Evolutionary conservation across 2,329 filamentous ascomycete species (phyloP).

Genomic region (Calonectria pauciramosa): DNA sequence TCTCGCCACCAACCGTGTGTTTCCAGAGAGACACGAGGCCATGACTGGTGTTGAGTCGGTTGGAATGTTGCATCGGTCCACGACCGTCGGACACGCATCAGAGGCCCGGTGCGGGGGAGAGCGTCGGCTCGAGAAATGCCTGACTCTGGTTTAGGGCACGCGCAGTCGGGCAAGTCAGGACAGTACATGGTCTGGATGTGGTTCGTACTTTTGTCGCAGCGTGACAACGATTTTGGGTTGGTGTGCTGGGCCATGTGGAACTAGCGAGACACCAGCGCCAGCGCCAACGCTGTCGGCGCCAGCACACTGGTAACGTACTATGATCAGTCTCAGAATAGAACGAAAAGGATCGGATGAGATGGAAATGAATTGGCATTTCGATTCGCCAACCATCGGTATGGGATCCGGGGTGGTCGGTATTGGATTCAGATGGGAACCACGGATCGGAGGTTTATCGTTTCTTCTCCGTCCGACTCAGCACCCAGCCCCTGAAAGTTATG

Average conservation of each 20-base stretch:
- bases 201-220: neutral
- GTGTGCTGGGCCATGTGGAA: slow-evolving; percentile 10
- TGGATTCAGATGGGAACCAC: slow-evolving; percentile 17
- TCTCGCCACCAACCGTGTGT: slow-evolving; percentile 27
- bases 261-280: neutral
- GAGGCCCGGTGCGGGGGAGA: slow-evolving; percentile 3
- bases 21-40: slow-evolving; percentile 31
- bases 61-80: slow-evolving; percentile 43
- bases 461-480: slow-evolving; percentile 22
- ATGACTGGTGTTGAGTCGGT: slow-evolving; percentile 25
- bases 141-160: slow-evolving; percentile 2
- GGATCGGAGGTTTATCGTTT: slow-evolving; percentile 23
- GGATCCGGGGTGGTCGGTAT: slow-evolving; percentile 16
- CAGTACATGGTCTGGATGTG: neutral
- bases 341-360: neutral
- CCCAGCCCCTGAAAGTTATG: slow-evolving; percentile 10
- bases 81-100: slow-evolving; percentile 4
- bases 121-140: slow-evolving; percentile 3
- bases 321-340: slow-evolving; percentile 2
- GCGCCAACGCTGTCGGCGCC: slow-evolving; percentile 5
- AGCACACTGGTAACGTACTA: neutral
- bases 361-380: neutral
- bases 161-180: neutral
- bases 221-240: neutral
- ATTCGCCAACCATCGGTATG: slow-evolving; percentile 3